Evolutionary conservation across 2,329 filamentous ascomycete species (phyloP).

Genomic region (Talaromyces piceae): DNA sequence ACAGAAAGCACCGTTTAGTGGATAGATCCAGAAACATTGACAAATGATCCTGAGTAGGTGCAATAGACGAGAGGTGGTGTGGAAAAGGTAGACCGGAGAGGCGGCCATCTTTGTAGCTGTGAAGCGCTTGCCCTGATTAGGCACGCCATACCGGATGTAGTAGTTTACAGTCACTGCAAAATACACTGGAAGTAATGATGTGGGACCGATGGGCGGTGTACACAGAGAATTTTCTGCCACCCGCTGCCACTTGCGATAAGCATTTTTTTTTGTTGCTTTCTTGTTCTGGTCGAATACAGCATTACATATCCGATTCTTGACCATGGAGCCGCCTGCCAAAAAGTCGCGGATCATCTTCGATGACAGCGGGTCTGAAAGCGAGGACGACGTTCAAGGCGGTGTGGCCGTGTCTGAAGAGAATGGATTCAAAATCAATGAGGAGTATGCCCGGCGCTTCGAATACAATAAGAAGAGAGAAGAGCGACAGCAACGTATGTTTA

Average conservation of each 20-base stretch:
- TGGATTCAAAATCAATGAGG: constrained; percentile 75
- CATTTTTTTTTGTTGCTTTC: constrained; percentile 7
- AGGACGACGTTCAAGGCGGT: constrained; percentile 33
- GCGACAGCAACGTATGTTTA: constrained; percentile 45
- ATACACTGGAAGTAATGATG: not conserved
- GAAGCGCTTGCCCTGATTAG: no score
- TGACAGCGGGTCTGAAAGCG: constrained; percentile 33
- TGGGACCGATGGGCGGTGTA: constrained; percentile 4
- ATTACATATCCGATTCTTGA: no score
- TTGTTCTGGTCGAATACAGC: no score
- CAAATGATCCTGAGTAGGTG: no score
- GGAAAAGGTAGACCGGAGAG: no score
- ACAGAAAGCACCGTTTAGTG: no score
- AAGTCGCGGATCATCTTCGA: constrained; percentile 34
- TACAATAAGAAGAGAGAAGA: constrained; percentile 97
- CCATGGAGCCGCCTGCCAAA: constrained; percentile 37
- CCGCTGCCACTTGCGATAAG: constrained; percentile 1
- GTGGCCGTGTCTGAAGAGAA: constrained; percentile 27
- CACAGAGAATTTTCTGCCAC: constrained; percentile 3
- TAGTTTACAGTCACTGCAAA: not conserved
- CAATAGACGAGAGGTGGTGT: no score
- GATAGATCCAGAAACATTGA: no score
- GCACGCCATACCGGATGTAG: no score
- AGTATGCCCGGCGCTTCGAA: constrained; percentile 83
- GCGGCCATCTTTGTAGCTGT: no score